Percentiles rank a stretch among this genome's conserved stretches.
These are phyloP conservation scores for Funneliformis caledonium DNA, from an alignment of 371 early-diverging fungal genomes.

Conservation along the genomic window DNA sequence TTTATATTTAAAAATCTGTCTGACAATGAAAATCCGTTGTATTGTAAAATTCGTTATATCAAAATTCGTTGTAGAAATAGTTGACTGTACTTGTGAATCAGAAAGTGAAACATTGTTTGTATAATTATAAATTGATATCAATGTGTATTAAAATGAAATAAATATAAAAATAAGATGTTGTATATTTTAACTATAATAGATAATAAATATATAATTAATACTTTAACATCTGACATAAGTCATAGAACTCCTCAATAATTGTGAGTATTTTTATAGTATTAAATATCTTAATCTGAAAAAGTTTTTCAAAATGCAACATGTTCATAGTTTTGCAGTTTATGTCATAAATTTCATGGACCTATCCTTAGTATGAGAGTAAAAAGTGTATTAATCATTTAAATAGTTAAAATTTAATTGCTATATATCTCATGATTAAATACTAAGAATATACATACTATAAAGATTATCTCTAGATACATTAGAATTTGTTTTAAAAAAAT, in stretches of 20 bases:
- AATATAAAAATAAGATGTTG: too few species aligned
- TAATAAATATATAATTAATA: too few species aligned
- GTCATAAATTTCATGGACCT: conserved; percentile 12
- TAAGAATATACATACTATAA: neutral
- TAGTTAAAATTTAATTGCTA: conserved; percentile 24
- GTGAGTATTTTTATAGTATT: conserved; percentile 29
- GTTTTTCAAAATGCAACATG: conserved; percentile 8
- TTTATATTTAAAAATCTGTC: too few species aligned
- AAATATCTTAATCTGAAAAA: conserved; percentile 12
- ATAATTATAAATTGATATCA: too few species aligned
- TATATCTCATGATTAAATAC: conserved; percentile 29
- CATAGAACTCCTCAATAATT: neutral
- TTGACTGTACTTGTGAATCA: too few species aligned
- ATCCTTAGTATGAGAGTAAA: conserved; percentile 32
- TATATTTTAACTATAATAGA: too few species aligned
- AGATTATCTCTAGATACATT: neutral
- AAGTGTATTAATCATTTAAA: neutral
- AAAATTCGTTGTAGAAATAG: too few species aligned
- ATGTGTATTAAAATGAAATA: too few species aligned
- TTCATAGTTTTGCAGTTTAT: conserved; percentile 35
- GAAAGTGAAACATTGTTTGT: too few species aligned
- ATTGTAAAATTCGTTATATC: too few species aligned
- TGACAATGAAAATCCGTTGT: too few species aligned
- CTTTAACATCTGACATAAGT: too few species aligned
- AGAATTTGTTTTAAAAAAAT: conserved; percentile 29